Base-by-base conservation (phyloP, 164 flowering plant genomes). In the Taxillus chinensis region DNA sequence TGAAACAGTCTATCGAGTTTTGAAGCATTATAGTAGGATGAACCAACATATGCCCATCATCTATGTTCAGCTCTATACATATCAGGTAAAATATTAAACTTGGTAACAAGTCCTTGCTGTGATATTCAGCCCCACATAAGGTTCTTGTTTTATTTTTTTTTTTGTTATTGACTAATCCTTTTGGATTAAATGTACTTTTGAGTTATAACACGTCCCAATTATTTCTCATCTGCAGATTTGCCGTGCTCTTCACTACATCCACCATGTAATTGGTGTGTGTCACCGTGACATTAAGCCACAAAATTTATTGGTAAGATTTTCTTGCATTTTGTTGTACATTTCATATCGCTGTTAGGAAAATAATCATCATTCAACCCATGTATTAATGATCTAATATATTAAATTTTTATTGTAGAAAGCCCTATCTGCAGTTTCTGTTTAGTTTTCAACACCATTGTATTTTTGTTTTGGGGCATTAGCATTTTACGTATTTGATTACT, bases 221-320 rank as follows among this genome's bases (percentile, higher is more conserved):
- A 5, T 62, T 60, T 53, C 41, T 67, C 39, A 65, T 64, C 68
- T 80, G 68, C 60, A 95, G 99, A 95, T 95, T 38, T 95, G 85
- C 41, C 92, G 97, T 40, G 85, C 90, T 0, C 81, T 91, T 56
- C 87, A 89, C 73, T 89, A 91, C 67, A 68, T 87, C 42, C 97
- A 89, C 73, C 76, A 73, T 70, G 96, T 87, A 40, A 75, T 89
- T 68, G 96, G 96, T 57, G 92, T 87, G 39, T 89, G 97, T 59
- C 99, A 91, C 70, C 96, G 99, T 62, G 99, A 95, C 69, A 95
- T 95, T 53, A 95, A 95, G 75, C 99, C 99, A 3, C 99, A 95
- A 63, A 95, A 95, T 78, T 69, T 95, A 58, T 75, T 95, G 92
- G 99, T 95, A 71, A 77, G 85, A n/a, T 43, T 38, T 65, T 61